Percentiles rank a stretch among this genome's conserved stretches.
Evolutionary conservation across 805 yeast species (phyloP).

Genomic region (Lipomyces yamadae): DNA sequence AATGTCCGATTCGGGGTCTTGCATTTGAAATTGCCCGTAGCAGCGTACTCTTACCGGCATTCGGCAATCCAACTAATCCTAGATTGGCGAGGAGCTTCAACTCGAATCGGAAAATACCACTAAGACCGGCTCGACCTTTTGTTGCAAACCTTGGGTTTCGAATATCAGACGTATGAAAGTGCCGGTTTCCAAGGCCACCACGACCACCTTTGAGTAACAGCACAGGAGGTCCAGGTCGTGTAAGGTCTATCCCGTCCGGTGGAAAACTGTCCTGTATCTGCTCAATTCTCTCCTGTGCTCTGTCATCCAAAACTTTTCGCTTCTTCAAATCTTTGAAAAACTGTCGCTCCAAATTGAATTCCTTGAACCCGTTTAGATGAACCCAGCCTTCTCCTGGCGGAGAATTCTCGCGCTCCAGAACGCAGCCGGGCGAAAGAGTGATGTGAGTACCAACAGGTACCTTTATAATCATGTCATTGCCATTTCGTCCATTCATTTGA

Average conservation of each 20-base stretch:
- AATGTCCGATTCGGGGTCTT: conserved; percentile 88
- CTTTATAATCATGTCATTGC: conserved; percentile 75
- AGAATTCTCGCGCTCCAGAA: conserved; percentile 57
- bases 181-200: conserved; percentile 98
- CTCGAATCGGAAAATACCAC: conserved; percentile 74
- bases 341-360: conserved; percentile 65
- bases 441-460: conserved; percentile 93
- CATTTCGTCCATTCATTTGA: conserved; percentile 86
- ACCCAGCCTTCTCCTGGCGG: conserved; percentile 85
- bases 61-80: conserved; percentile 93
- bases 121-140: conserved; percentile 72
- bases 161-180: conserved; percentile 79
- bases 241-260: conserved; percentile 76
- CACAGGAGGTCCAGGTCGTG: conserved; percentile 64
- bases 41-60: conserved; percentile 94
- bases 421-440: conserved; percentile 43
- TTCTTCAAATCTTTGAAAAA: conserved; percentile 69
- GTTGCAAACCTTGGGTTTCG: conserved; percentile 91
- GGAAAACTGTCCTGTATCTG: conserved; percentile 72
- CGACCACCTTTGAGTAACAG: conserved; percentile 79
- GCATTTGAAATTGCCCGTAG: conserved; percentile 87
- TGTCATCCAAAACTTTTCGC: conserved; percentile 69
- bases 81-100: conserved; percentile 87
- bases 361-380: conserved; percentile 77
- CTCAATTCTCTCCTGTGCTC: conserved; percentile 62